Evolutionary conservation across 257 asterid species (phyloP).

Genomic region (Przewalskia tangutica): DNA sequence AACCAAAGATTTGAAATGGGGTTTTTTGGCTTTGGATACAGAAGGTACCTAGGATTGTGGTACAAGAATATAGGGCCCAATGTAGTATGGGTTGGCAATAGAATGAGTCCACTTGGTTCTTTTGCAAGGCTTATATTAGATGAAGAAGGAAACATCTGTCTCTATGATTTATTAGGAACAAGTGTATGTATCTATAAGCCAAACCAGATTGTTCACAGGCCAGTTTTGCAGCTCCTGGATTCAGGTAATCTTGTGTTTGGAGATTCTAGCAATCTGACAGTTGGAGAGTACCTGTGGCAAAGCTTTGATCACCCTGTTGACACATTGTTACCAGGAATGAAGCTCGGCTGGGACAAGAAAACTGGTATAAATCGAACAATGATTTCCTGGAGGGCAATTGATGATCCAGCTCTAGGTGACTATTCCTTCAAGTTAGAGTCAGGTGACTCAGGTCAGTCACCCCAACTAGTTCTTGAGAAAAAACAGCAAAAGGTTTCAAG

Average conservation of each 20-base stretch:
- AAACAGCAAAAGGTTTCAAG: slow-evolving; percentile 13
- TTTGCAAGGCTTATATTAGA: neutral
- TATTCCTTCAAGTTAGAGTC: slow-evolving; percentile 25
- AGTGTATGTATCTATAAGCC: neutral
- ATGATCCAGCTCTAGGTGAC: slow-evolving; percentile 10
- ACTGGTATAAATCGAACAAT: slow-evolving; percentile 1
- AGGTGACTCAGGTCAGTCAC: neutral
- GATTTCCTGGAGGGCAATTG: slow-evolving; percentile 1
- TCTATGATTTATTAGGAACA: neutral
- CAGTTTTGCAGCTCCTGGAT: slow-evolving; percentile 24
- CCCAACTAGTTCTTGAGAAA: slow-evolving; percentile 22
- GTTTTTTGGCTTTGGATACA: slow-evolving; percentile 1
- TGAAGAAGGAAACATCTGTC: slow-evolving; percentile 2
- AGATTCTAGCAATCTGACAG: neutral
- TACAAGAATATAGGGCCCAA: neutral
- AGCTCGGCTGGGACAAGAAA: slow-evolving; percentile 33
- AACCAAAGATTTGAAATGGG: slow-evolving; percentile 21
- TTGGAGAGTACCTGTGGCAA: slow-evolving; percentile 24
- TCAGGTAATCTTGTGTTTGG: slow-evolving; percentile 27
- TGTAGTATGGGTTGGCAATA: slow-evolving; percentile 32
- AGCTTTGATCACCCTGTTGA: slow-evolving; percentile 32
- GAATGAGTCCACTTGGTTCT: slow-evolving; percentile 15
- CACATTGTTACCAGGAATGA: slow-evolving; percentile 51
- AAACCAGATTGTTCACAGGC: neutral
- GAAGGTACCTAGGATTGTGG: slow-evolving; percentile 17